These are phyloP conservation scores for Geotrichum cucujoidarum DNA, from an alignment of 1,139 yeast species.

Conservation along the genomic window DNA sequence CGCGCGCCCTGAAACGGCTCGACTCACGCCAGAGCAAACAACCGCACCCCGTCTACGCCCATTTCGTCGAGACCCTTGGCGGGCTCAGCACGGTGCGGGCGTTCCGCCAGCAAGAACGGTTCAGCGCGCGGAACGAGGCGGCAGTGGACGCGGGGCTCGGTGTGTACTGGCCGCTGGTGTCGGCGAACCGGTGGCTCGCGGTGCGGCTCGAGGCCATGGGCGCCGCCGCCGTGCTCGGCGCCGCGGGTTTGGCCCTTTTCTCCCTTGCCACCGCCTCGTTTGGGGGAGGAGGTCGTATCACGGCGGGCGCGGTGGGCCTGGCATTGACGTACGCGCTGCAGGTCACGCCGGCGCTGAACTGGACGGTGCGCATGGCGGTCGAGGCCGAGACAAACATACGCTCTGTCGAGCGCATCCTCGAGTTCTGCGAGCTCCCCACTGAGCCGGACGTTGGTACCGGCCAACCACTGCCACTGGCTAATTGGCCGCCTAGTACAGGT, in stretches of 20 bases:
- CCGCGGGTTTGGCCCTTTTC: conserved; percentile 68
- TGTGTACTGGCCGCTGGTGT: conserved; percentile 51
- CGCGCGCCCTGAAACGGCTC: conserved; percentile 74
- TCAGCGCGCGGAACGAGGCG: conserved; percentile 49
- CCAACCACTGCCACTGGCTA: conserved; percentile 39
- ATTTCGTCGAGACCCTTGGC: conserved; percentile 68
- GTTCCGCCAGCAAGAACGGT: conserved; percentile 46
- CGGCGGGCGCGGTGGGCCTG: conserved; percentile 69
- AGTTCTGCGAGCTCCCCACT: conserved; percentile 57
- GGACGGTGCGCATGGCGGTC: conserved; percentile 62
- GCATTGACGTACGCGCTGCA: conserved; percentile 67
- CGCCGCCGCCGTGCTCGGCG: conserved; percentile 67
- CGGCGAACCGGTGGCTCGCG: conserved; percentile 67
- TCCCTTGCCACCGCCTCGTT: too few species aligned
- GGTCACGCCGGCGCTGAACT: conserved; percentile 55
- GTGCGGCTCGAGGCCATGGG: conserved; percentile 68
- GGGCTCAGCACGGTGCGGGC: conserved; percentile 73
- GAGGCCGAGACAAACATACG: conserved; percentile 72
- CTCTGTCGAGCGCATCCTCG: conserved; percentile 72
- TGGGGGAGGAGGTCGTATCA: conserved; percentile 43
- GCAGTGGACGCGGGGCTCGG: conserved; percentile 61
- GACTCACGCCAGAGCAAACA: conserved; percentile 67
- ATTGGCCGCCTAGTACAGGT: conserved; percentile 70
- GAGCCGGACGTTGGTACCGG: conserved; percentile 49
- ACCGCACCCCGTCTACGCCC: conserved; percentile 75